Evolutionary conservation across 2,329 filamentous ascomycete species (phyloP).

Genomic region (Neopestalotiopsis clavispora): DNA sequence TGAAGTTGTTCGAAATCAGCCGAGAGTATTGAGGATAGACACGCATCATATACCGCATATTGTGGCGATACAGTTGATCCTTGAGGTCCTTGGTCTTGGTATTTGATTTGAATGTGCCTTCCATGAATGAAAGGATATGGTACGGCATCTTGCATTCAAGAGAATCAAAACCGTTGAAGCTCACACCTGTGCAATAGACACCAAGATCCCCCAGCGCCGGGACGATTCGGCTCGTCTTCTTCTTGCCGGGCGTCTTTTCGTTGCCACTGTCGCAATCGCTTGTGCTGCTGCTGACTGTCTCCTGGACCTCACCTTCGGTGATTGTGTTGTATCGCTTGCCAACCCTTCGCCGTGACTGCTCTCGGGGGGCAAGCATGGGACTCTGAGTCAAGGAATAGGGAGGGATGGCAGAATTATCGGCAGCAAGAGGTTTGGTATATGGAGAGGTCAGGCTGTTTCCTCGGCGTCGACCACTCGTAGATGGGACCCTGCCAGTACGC

Average conservation of each 20-base stretch:
- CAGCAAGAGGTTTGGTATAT: constrained; percentile 65
- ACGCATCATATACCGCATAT: constrained; percentile 88
- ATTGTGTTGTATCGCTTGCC: constrained; percentile 63
- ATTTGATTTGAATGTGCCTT: constrained; percentile 83
- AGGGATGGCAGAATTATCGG: constrained; percentile 62
- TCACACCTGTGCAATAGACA: constrained; percentile 76
- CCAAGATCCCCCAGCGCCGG: constrained; percentile 83
- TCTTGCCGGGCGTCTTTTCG: constrained; percentile 60
- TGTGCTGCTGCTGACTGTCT: constrained; percentile 62
- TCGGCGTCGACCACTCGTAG: constrained; percentile 53
- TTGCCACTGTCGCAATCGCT: constrained; percentile 81
- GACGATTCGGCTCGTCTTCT: constrained; percentile 82
- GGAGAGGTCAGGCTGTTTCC: constrained; percentile 80
- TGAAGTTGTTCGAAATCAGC: constrained; percentile 89
- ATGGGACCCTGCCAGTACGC: constrained; percentile 42
- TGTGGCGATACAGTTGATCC: constrained; percentile 82
- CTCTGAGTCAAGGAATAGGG: constrained; percentile 59
- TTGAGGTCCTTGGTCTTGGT: constrained; percentile 79
- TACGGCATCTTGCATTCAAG: constrained; percentile 85
- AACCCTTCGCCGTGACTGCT: constrained; percentile 51
- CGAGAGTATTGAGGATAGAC: constrained; percentile 88
- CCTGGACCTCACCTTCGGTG: constrained; percentile 60
- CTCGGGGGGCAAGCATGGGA: constrained; percentile 56
- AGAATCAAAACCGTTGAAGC: constrained; percentile 80
- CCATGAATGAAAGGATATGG: constrained; percentile 94